phyloP scores from a whole-genome alignment of 2,329 filamentous ascomycete genomes.

The Pestalotiopsis fici region DNA sequence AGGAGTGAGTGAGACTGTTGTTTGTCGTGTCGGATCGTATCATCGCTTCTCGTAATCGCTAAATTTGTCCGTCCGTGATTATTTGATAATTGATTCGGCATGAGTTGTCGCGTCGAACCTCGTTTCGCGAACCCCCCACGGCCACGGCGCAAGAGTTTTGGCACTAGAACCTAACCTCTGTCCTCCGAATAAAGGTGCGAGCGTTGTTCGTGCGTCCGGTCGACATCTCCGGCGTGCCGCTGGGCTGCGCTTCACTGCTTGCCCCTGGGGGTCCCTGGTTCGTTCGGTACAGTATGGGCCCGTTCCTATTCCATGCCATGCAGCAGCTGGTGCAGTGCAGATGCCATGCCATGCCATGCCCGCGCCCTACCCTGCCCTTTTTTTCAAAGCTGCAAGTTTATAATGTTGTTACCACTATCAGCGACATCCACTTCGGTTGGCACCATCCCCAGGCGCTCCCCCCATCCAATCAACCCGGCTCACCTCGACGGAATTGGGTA shows the following conservation, averaged over 20 bases:
- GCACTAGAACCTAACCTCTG: neutral
- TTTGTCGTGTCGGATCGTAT: neutral
- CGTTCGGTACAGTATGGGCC: no score
- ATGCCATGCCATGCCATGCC: neutral
- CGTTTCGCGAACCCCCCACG: neutral
- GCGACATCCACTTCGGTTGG: neutral
- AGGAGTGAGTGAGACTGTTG: neutral
- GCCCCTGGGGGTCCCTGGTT: neutral
- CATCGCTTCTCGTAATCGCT: neutral
- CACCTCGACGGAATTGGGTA: neutral
- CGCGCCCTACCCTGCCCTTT: neutral
- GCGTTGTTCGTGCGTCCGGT: neutral
- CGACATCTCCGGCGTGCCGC: neutral
- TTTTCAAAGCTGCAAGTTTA: neutral
- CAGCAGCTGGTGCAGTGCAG: no score
- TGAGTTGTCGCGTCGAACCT: neutral
- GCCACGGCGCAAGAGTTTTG: neutral
- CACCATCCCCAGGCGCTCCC: neutral
- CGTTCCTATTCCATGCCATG: no score
- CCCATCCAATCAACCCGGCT: constrained; percentile 4
- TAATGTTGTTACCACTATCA: neutral
- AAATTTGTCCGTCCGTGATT: neutral
- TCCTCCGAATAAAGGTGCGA: neutral
- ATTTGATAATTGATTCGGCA: neutral
- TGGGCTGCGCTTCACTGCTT: neutral